These are phyloP conservation scores for Neurospora cerealis DNA, from an alignment of 495 filamentous ascomycete genomes.

Conservation along the genomic window DNA sequence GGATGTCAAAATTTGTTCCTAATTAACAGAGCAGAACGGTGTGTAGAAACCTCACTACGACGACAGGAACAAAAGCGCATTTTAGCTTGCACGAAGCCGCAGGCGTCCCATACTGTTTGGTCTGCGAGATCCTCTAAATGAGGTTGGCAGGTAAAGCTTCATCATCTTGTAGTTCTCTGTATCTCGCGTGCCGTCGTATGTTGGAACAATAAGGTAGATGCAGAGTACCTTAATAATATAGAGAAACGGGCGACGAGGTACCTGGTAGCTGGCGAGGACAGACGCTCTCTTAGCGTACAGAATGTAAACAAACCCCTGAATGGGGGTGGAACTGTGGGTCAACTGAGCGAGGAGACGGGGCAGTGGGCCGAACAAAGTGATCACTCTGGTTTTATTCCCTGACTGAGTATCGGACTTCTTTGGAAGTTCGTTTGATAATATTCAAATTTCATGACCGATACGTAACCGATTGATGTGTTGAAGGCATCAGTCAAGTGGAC, in stretches of 20 bases:
- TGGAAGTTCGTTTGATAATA: neutral
- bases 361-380: neutral
- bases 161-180: neutral
- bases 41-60: neutral
- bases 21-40: neutral
- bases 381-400: neutral
- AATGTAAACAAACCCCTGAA: neutral
- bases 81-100: neutral
- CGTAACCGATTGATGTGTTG: neutral
- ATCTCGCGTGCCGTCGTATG: neutral
- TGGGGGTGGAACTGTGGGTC: neutral
- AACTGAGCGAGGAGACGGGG: neutral
- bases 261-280: neutral
- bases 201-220: neutral
- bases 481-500: neutral
- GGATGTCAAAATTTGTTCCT: neutral
- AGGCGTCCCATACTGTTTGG: neutral
- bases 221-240: neutral
- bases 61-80: neutral
- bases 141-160: neutral
- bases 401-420: neutral
- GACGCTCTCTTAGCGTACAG: neutral
- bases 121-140: neutral
- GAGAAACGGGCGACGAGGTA: neutral
- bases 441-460: neutral